Evolutionary conservation across 345 rosid genomes (phyloP), one percentile per base, ranked within the genome.

Genomic region (Gynandropsis gynandra): DNA sequence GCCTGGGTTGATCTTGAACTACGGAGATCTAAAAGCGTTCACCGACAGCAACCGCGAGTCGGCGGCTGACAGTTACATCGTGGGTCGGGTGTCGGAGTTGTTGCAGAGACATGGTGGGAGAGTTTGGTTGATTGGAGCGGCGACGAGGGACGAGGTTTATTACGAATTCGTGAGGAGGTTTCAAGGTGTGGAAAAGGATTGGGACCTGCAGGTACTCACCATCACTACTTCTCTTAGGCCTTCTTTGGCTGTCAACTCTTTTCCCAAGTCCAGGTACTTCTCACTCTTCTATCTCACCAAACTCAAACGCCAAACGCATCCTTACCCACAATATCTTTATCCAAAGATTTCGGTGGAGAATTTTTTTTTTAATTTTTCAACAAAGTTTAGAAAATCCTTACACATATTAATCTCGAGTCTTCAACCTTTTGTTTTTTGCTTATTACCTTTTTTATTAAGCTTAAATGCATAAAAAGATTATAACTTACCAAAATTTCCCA

Each of bases 161-260:
- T 65, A 59, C 62, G 77, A 76, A 64, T 75, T 80, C 61, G 48
- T 65, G 55, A 65, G 11, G 9, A 79, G 67, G 68, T 89, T 75
- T 63, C 85, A 81, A 5, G 58, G 49, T 1, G 58, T 74, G 17
- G 97, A 79, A 63, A 79, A 80, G 38, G 83, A 89, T 16, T 89
- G 95, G 97, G 83, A 82, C 55, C 55, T 89, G 78, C 83, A 82
- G 76, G 65, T 85, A 54, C 72, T 89, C 63, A 89, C 80, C 16
- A 79, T 88, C 38, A 66, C 87, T 42, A 66, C 87, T 42, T 67
- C 87, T 36, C 68, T 72, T 49, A 71, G 57, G 37, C 56, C 77
- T 35, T 50, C 59, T 53, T 57, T 64, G 75, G 68, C 80, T 37
- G 83, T 72, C 51, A 37, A 24, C 2, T 70, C 84, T 9, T 63